These are phyloP conservation scores for Tieghemostelium lacteum DNA, from an alignment of 78 protist genomes.

Conservation along the genomic window DNA sequence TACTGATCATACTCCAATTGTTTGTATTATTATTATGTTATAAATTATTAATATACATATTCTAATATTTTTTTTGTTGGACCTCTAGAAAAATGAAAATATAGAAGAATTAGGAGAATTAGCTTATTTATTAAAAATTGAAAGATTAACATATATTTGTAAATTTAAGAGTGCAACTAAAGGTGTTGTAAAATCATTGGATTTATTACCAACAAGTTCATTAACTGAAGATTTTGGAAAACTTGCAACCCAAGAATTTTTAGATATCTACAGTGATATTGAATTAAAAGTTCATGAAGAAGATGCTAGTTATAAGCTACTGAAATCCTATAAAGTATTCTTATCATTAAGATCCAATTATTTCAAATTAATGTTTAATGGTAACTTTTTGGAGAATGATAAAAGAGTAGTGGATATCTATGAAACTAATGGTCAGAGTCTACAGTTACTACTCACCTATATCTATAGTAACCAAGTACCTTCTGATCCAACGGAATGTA, in stretches of 20 bases:
- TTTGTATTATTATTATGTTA: background rate
- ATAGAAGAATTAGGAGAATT: slow-evolving; percentile 33
- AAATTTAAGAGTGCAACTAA: background rate
- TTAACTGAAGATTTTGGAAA: slow-evolving; percentile 27
- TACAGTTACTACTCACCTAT: slow-evolving; percentile 10
- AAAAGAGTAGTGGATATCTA: slow-evolving; percentile 29
- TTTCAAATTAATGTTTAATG: background rate
- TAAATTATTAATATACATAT: too few relatives aligned
- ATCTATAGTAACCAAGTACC: slow-evolving; percentile 44
- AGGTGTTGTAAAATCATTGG: slow-evolving; percentile 37
- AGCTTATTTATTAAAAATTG: slow-evolving; percentile 13
- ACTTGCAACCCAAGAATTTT: background rate
- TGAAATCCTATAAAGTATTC: slow-evolving; percentile 26
- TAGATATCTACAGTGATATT: background rate
- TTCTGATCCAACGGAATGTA: slow-evolving; percentile 5
- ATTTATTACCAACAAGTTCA: slow-evolving; percentile 14
- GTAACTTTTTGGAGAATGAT: slow-evolving; percentile 23
- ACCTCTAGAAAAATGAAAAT: background rate
- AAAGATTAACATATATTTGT: slow-evolving; percentile 37
- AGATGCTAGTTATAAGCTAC: background rate
- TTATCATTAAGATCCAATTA: background rate
- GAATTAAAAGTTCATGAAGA: background rate
- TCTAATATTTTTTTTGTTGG: background rate
- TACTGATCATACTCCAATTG: slow-evolving; percentile 46
- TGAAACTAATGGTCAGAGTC: background rate